Evolutionary conservation across 2,329 filamentous ascomycete genomes (phyloP), one percentile per base, ranked within the genome.

Genomic region (Graphilbum fragrans): DNA sequence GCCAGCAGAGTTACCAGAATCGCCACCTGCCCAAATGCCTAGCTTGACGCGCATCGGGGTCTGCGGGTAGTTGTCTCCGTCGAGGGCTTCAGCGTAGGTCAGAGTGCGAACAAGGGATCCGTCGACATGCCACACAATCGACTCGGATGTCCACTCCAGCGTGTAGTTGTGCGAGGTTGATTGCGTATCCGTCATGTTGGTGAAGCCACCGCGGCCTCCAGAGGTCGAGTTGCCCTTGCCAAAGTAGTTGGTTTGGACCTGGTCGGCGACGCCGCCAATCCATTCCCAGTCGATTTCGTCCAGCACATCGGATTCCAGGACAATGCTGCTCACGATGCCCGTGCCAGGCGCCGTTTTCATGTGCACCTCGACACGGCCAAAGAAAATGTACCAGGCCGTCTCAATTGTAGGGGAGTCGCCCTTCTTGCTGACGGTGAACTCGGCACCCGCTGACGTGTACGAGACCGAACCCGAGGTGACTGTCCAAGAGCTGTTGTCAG

Each of bases 231-330:
- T 65, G 45, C 82, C 82, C 67, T 85, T 82, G 64, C 77, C 74
- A 62, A 83, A 85, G 66, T 86, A 94, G 66, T 94, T 94, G 58
- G 77, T 82, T 65, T 95, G 90, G 25, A 88, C 87, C 58, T 90
- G 70, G 22, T 67, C 61, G 50, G 71, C 64, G 55, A 86, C 76
- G 41, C 77, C 80, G 44, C 90, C 92, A 44, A 96, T 71, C 82
- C 86, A 94, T 63, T 96, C 90, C 44, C 41, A 40, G 52, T 74
- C 70, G 42, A 73, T 63, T 57, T 74, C 70, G 48, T 74, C 70
- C 1, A 70, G 58, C 44, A 63, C 62, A 51, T 70, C 63, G 5
- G 68, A 67, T 53, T 70, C 60, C 39, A 72, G 52, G 16, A 72
- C 69, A 42, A 68, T 62, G 44, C 59, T 64, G 47, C 62, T 67